Evolutionary conservation across 2,329 filamentous ascomycete species (phyloP), one percentile per base, ranked within the genome.

Genomic region (Coccinonectria pachysandricola): DNA sequence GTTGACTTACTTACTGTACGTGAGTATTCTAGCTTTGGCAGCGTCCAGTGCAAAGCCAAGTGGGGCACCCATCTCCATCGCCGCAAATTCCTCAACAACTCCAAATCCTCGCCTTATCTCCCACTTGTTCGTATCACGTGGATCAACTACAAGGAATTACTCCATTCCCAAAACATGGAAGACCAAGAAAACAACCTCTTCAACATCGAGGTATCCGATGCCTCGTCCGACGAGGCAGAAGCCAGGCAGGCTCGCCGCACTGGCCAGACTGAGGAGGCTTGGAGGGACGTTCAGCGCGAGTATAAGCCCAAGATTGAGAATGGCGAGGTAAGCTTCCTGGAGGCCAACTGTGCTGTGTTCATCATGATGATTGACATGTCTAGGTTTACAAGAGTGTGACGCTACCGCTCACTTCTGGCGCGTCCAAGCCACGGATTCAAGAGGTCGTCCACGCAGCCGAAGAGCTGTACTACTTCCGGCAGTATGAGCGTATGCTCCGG

Each of bases 391-490:
- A 60, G 21, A 51, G 47, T 0, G 47, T 69, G 18, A 32, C 43
- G 5, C 38, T 69, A 3, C 66, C 67, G 1, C 36, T 67, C 8
- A 37, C 36, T 3, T 35, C 42, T 7, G 39, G 27, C 4, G 43
- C 58, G 4, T 50, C 54, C 16, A 74, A 72, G 40, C 58, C 57
- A 21, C 54, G 61, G 17, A 51, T 57, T 2, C 66, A 72, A 36
- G 57, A 64, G n/a, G 39, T 68, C 7, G 32, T 71, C 12, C 67
- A 73, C 40, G 69, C 68, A 1, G 62, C 68, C 6, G 68, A 73
- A 42, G 69, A 74, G 47, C 53, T 73, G 22, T 73, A 73, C 40
- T 73, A 68, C 44, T 64, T 64, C 37, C 49, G 56, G 5, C 50
- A 59, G 17, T 73, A 59, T 31, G 45, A 47, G 1, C 59, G 67